Conservation (phyloP, 2,329 filamentous ascomycete genomes). For the Chaetomiaceae sp. region DNA sequence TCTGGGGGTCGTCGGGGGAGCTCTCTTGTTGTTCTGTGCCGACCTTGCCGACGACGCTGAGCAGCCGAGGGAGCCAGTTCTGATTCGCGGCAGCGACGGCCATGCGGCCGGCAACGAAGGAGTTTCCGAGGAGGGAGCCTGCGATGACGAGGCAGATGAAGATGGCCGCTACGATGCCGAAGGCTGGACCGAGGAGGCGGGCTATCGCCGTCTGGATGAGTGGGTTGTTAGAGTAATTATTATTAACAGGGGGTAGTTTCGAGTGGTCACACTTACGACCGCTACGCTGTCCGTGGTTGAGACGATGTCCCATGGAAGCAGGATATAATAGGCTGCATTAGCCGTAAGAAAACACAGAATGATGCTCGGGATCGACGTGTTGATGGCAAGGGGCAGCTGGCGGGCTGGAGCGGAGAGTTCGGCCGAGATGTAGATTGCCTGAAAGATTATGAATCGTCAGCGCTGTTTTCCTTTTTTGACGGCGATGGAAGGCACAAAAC, state of each 20-base stretch:
- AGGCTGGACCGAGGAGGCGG: conserved; percentile 47
- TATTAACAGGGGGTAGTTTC: no score
- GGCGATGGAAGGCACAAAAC: conserved; percentile 22
- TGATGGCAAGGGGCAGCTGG: conserved; percentile 57
- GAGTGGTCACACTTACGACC: conserved; percentile 46
- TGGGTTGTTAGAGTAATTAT: background rate
- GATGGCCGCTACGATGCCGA: conserved; percentile 50
- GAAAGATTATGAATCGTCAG: background rate
- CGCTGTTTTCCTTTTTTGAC: background rate
- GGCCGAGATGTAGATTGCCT: conserved; percentile 52
- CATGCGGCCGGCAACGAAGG: conserved; percentile 58
- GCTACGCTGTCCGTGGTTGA: conserved; percentile 58
- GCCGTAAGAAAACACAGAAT: conserved; percentile 55
- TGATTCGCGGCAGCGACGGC: conserved; percentile 53
- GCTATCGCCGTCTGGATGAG: conserved; percentile 54
- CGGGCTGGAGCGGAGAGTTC: conserved; percentile 47
- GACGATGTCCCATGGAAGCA: conserved; percentile 55
- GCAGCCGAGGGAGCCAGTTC: conserved; percentile 44
- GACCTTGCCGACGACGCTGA: conserved; percentile 42
- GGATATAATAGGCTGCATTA: conserved; percentile 58
- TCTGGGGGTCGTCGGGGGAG: background rate
- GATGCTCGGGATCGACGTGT: conserved; percentile 55
- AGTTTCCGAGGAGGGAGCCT: conserved; percentile 58
- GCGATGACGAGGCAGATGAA: conserved; percentile 58
- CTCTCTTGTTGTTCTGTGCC: conserved; percentile 25